These are phyloP conservation scores for Oehlia diaphana DNA, from an alignment of 192 early-diverging fungal genomes.

Conservation along the genomic window DNA sequence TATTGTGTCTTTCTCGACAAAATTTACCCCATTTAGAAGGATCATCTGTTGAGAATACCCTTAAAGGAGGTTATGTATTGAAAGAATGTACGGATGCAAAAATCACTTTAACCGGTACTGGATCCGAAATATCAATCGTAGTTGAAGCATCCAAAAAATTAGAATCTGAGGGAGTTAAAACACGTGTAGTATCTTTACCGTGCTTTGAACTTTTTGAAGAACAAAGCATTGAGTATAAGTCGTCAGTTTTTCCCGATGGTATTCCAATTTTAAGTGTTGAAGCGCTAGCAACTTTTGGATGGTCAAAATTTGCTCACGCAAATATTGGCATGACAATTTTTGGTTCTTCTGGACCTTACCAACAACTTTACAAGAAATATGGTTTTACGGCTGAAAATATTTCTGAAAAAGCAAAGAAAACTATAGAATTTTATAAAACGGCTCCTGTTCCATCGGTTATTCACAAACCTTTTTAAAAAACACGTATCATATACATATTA, in stretches of 20 bases:
- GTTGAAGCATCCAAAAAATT: constrained; percentile 84
- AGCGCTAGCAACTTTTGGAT: constrained; percentile 84
- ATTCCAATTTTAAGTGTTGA: constrained; percentile 89
- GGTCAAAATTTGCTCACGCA: constrained; percentile 88
- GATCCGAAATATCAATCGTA: constrained; percentile 88
- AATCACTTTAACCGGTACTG: constrained; percentile 80
- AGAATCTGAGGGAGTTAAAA: constrained; percentile 53
- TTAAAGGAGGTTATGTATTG: constrained; percentile 87
- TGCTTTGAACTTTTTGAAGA: constrained; percentile 86
- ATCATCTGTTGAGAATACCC: constrained; percentile 75
- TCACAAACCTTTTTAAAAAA: constrained; percentile 37
- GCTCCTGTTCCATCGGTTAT: constrained; percentile 46
- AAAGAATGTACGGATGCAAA: constrained; percentile 61
- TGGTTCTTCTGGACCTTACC: constrained; percentile 81
- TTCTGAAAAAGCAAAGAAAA: constrained; percentile 75
- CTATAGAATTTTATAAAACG: constrained; percentile 73
- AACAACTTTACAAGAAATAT: constrained; percentile 83
- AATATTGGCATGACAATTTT: constrained; percentile 89
- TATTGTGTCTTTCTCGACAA: constrained; percentile 89
- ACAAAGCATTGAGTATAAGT: constrained; percentile 79
- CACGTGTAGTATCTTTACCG: constrained; percentile 93
- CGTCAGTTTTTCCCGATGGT: constrained; percentile 74
- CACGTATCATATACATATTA: too few relatives aligned
- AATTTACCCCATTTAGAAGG: constrained; percentile 90
- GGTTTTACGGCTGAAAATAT: constrained; percentile 77